Evolutionary conservation across 2,329 filamentous ascomycete species (phyloP).

Genomic region (Aspergillus quadrilineatus): DNA sequence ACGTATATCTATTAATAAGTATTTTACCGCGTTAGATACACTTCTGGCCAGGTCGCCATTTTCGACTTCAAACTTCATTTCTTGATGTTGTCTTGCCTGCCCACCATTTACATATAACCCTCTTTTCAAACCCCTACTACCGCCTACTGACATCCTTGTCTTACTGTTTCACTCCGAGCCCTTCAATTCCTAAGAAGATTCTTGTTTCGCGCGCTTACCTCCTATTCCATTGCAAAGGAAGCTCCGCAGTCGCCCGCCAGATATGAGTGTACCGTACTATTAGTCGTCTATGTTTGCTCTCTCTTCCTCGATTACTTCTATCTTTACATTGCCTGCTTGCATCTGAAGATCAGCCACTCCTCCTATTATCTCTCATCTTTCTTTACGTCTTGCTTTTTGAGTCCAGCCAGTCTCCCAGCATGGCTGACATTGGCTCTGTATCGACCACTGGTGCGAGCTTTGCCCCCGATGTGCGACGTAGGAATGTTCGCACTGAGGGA

Average conservation of each 20-base stretch:
- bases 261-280: conserved; percentile 15
- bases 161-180: background rate
- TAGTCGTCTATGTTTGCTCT: conserved; percentile 11
- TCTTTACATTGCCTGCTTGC: conserved; percentile 15
- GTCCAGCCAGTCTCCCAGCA: conserved; percentile 18
- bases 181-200: background rate
- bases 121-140: background rate
- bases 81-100: conserved; percentile 1
- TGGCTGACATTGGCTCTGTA: conserved; percentile 34
- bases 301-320: conserved; percentile 14
- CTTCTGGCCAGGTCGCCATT: conserved; percentile 26
- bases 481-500: conserved; percentile 41
- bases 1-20: conserved; percentile 11
- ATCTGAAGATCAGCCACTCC: background rate
- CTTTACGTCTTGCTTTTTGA: background rate
- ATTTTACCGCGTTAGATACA: conserved; percentile 21
- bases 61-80: conserved; percentile 5
- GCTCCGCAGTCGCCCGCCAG: conserved; percentile 11
- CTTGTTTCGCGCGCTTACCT: background rate
- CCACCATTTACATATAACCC: background rate
- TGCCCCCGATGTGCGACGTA: conserved; percentile 39
- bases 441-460: conserved; percentile 37
- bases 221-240: conserved; percentile 9
- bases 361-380: conserved; percentile 10
- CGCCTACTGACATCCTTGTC: background rate